Evolutionary conservation across 768 basidiomycete species (phyloP), one percentile per base, ranked within the genome.

Genomic region (Psilocybe azurescens): DNA sequence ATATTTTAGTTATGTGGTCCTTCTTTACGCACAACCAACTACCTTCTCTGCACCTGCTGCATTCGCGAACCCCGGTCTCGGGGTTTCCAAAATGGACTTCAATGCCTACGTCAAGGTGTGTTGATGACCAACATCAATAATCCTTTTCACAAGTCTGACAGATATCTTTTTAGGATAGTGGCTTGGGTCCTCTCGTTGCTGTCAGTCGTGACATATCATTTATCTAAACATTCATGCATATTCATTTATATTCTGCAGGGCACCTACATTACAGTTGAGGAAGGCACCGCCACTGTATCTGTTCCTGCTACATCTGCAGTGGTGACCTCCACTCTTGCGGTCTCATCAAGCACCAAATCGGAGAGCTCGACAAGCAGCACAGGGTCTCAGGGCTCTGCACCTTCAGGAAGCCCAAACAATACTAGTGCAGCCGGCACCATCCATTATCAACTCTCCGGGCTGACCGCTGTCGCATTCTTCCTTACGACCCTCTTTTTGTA

Each of bases 231-330:
- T n/a, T 16, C 16, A n/a, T 32, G 32, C 14, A 18, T 20, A 32
- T 38, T 36, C 53, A 36, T 9, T 32, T 7, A 11, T 20, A 11
- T 16, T 46, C 9, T 41, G 6, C 61, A 89, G 89, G 89, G 78
- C 49, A 89, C 79, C 63, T 94, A 93, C 78, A 83, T 92, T 68
- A 84, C 81, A 4, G 93, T 92, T 66, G 85, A 92, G 74, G 83
- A 86, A 67, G 92, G 92, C 28, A 79, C 80, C 3, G 79, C 84
- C 11, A 86, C 85, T 20, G 76, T 69, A 46, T 77, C 84, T 32
- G 70, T 86, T 49, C 76, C 83, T 48, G 67, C 85, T 20, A 93
- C 92, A 44, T 83, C 87, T n/a, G 72, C 88, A 10, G 90, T 93
- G 16, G 76, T 85, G 63, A 81, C 86, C 9, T 84, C 88, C 39